phyloP scores from a whole-genome alignment of 1,284 basidiomycete genomes.

The Peniophora sp. region DNA sequence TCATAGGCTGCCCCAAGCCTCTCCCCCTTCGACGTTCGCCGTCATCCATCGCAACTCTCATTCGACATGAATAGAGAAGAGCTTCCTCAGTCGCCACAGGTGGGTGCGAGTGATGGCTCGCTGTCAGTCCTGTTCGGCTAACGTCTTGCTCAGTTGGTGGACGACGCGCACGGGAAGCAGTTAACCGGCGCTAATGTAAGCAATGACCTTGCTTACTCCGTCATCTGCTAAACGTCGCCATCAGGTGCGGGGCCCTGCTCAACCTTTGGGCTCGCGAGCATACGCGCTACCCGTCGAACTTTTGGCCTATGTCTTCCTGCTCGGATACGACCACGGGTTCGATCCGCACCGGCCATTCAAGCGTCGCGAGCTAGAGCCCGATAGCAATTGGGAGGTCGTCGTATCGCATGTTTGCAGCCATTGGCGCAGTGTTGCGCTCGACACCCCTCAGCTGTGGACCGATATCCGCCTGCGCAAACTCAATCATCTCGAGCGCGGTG shows the following conservation, averaged over 20 bases:
- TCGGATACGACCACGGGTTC: conserved; percentile 39
- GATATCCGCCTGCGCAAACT: conserved; percentile 42
- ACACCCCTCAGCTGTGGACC: background rate
- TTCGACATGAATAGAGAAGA: background rate
- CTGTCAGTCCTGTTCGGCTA: no score
- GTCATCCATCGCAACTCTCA: conserved; percentile 12
- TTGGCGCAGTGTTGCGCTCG: background rate
- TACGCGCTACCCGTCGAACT: conserved; percentile 47
- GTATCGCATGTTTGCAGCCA: conserved; percentile 10
- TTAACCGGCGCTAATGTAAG: no score
- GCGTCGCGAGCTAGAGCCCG: conserved; percentile 6
- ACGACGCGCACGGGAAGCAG: no score
- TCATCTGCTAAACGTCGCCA: no score
- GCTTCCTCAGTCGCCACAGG: no score
- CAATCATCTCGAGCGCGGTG: conserved; percentile 38
- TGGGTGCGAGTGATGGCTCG: no score
- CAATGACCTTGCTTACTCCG: no score
- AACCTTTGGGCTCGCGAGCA: no score
- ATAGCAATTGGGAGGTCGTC: conserved; percentile 38
- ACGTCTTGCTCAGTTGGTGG: no score
- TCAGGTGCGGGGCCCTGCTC: no score
- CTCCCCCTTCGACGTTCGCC: conserved; percentile 1
- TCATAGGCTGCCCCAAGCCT: background rate
- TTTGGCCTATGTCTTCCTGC: conserved; percentile 41
- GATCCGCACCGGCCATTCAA: conserved; percentile 27